A percentile compares a stretch with the other conserved stretches of the same genome.
Evolutionary conservation across 148 eudicot species (phyloP).

Genomic region (Camellia lanceoleosa): DNA sequence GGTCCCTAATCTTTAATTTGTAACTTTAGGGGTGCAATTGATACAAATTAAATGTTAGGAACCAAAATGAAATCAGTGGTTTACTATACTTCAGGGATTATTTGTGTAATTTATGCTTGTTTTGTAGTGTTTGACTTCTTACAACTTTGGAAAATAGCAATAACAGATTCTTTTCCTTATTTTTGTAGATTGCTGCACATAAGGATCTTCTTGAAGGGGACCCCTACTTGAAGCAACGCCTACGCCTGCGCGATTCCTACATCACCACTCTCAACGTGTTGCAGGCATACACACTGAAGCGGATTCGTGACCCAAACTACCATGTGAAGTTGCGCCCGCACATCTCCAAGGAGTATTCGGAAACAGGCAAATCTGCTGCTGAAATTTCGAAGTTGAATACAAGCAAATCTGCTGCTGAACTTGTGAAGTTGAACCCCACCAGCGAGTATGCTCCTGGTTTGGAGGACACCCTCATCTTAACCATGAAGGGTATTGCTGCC

Average conservation of each 20-base stretch:
- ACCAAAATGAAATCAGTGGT: no score
- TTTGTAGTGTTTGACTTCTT: neutral
- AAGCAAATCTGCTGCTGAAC: constrained; percentile 69
- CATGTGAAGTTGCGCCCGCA: constrained; percentile 73
- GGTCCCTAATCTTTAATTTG: no score
- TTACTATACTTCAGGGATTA: no score
- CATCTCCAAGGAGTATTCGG: constrained; percentile 74
- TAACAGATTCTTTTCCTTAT: neutral
- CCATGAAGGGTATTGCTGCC: constrained; percentile 99
- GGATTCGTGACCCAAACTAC: constrained; percentile 80
- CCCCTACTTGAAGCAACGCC: constrained; percentile 87
- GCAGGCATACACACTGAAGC: constrained; percentile 90
- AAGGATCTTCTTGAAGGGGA: constrained; percentile 84
- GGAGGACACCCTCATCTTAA: constrained; percentile 95
- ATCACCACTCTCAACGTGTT: constrained; percentile 77
- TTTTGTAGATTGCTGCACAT: constrained; percentile 84
- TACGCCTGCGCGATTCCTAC: constrained; percentile 81
- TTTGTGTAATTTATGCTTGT: no score
- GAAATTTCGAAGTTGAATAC: constrained; percentile 72
- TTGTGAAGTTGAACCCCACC: constrained; percentile 75
- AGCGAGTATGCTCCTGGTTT: constrained; percentile 97
- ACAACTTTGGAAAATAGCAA: neutral
- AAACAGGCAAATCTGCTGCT: constrained; percentile 61
- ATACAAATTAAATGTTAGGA: no score
- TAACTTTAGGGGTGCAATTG: no score